A percentile compares a stretch with the other conserved stretches of the same genome.
Conservation (phyloP, 495 filamentous ascomycete species). For the Jackrogersella multiformis region DNA sequence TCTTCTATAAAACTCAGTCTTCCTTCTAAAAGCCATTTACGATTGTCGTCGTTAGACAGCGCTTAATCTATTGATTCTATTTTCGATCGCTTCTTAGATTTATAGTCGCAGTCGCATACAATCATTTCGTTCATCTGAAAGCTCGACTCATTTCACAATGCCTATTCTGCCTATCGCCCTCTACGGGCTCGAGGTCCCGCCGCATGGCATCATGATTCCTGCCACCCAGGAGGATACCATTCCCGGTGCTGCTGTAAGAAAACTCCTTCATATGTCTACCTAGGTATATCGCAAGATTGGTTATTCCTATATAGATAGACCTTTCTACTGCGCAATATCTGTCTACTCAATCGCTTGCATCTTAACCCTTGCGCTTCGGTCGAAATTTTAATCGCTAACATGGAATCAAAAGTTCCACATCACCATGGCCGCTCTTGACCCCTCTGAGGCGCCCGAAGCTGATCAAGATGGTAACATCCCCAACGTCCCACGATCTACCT, state of each 20-base stretch:
- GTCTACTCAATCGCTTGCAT: background rate
- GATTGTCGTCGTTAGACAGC: background rate
- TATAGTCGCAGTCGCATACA: background rate
- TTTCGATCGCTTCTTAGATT: background rate
- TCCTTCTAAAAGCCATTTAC: background rate
- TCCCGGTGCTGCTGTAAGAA: conserved; percentile 72
- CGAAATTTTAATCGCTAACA: conserved; percentile 34
- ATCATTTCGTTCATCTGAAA: background rate
- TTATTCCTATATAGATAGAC: background rate
- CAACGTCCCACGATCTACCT: conserved; percentile 76
- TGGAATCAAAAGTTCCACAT: conserved; percentile 78
- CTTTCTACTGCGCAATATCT: conserved; percentile 1
- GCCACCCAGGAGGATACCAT: conserved; percentile 54
- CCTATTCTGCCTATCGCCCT: conserved; percentile 77
- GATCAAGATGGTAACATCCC: conserved; percentile 69
- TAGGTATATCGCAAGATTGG: background rate
- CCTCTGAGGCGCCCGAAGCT: conserved; percentile 74
- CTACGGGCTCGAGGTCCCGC: conserved; percentile 87
- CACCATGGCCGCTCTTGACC: conserved; percentile 98
- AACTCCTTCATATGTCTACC: background rate
- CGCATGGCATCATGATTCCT: conserved; percentile 78
- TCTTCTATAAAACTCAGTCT: conserved; percentile 12
- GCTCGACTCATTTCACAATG: conserved; percentile 37
- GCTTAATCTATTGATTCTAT: background rate
- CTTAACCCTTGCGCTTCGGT: background rate